These are phyloP conservation scores for Basidioascus undulatus DNA, from an alignment of 768 basidiomycete species.

Conservation along the genomic window DNA sequence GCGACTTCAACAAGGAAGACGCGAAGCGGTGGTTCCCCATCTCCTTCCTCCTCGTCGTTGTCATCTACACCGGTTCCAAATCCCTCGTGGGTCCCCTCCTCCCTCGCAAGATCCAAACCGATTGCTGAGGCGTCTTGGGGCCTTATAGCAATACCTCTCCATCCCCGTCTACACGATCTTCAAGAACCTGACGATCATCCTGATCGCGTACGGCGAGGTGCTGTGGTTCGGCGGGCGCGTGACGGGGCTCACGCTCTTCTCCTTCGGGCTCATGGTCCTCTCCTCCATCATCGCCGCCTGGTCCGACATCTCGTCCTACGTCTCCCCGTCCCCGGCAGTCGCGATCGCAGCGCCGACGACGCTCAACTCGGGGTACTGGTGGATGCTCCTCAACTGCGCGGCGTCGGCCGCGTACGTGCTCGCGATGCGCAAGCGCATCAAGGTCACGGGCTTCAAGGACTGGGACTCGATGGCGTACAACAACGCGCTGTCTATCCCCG, in stretches of 20 bases:
- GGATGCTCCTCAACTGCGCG: constrained; percentile 87
- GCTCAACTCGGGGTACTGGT: constrained; percentile 65
- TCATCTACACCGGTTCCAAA: constrained; percentile 96
- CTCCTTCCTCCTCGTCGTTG: constrained; percentile 67
- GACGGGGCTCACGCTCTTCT: constrained; percentile 60
- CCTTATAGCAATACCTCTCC: constrained; percentile 68
- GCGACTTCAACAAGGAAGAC: constrained; percentile 55
- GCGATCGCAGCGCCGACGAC: constrained; percentile 15
- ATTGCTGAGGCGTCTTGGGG: too few relatives aligned
- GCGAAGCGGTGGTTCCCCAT: constrained; percentile 89
- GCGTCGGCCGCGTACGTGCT: constrained; percentile 80
- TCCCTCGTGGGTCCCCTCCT: constrained; percentile 42
- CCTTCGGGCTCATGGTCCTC: constrained; percentile 84
- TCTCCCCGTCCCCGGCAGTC: constrained; percentile 20
- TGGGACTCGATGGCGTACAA: constrained; percentile 99
- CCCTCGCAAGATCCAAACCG: background rate
- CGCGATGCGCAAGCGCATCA: constrained; percentile 89
- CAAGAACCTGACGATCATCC: constrained; percentile 97
- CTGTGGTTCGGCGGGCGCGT: constrained; percentile 85
- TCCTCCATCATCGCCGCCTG: constrained; percentile 96
- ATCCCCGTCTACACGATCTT: constrained; percentile 98
- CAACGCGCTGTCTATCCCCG: constrained; percentile 81
- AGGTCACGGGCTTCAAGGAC: constrained; percentile 79
- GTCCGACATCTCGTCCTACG: constrained; percentile 44
- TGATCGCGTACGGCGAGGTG: constrained; percentile 95